A percentile compares a stretch with the other conserved stretches of the same genome.
Evolutionary conservation across 2,329 filamentous ascomycete species (phyloP).

Genomic region (Gremmenia infestans): DNA sequence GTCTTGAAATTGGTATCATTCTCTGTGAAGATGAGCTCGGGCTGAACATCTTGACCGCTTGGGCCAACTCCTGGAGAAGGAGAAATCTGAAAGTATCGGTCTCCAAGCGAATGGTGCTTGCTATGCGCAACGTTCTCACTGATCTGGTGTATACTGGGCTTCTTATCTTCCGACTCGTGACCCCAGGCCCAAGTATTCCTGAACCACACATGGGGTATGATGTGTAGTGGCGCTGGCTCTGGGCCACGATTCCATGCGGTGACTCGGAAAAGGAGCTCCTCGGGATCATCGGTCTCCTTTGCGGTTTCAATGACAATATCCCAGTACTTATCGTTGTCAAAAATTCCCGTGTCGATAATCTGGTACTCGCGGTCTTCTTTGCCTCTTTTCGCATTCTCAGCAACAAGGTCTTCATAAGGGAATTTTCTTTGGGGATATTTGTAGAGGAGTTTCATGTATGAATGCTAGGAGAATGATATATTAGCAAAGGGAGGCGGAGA

Average conservation of each 20-base stretch:
- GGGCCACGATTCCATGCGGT: slow-evolving; percentile 95
- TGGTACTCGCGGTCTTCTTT: slow-evolving; percentile 85
- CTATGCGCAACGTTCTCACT: slow-evolving; percentile 67
- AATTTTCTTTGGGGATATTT: slow-evolving; percentile 92
- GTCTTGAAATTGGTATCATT: slow-evolving; percentile 85
- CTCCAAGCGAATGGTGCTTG: slow-evolving; percentile 74
- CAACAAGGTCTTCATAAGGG: slow-evolving; percentile 81
- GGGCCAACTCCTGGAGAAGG: slow-evolving; percentile 82
- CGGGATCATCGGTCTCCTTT: slow-evolving; percentile 86
- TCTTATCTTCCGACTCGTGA: slow-evolving; percentile 66
- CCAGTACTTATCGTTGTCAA: slow-evolving; percentile 89
- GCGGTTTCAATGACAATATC: slow-evolving; percentile 96
- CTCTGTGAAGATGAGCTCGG: slow-evolving; percentile 84
- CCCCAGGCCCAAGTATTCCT: slow-evolving; percentile 98
- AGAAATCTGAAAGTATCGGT: slow-evolving; percentile 78
- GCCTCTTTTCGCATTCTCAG: slow-evolving; percentile 74
- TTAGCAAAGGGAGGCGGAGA: slow-evolving; percentile 6
- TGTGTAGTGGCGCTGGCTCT: slow-evolving; percentile 85
- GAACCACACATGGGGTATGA: slow-evolving; percentile 94
- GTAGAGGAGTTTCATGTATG: slow-evolving; percentile 98
- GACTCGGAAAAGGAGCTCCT: slow-evolving; percentile 88
- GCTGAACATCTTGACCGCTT: slow-evolving; percentile 77
- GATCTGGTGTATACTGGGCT: slow-evolving; percentile 69
- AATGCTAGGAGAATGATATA: slow-evolving; percentile 56
- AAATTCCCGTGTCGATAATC: slow-evolving; percentile 80